Conservation (phyloP, 495 filamentous ascomycete genomes). For the Xylaria venustula region DNA sequence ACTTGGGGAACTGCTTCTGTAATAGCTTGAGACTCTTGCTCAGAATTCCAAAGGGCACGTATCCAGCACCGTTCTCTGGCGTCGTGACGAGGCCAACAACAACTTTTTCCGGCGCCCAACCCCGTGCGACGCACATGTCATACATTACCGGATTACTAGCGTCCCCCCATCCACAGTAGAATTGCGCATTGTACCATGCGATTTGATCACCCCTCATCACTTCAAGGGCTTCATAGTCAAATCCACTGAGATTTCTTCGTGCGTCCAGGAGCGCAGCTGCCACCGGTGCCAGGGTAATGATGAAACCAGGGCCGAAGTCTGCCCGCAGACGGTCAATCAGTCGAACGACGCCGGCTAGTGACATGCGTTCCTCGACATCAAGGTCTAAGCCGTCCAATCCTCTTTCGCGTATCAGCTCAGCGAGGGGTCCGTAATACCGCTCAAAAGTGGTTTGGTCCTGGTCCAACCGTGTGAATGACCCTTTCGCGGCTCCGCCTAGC, state of each 20-base stretch:
- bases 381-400: constrained; percentile 73
- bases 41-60: constrained; percentile 32
- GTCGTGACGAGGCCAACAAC: constrained; percentile 73
- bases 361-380: constrained; percentile 81
- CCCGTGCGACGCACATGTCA: constrained; percentile 59
- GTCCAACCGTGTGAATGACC: constrained; percentile 66
- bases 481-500: constrained; percentile 76
- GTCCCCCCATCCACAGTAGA: constrained; percentile 79
- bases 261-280: constrained; percentile 63
- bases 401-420: constrained; percentile 55
- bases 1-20: constrained; percentile 53
- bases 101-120: constrained; percentile 65
- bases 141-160: constrained; percentile 60
- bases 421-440: constrained; percentile 63
- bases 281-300: constrained; percentile 78
- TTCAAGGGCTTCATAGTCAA: constrained; percentile 68
- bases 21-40: constrained; percentile 45
- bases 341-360: constrained; percentile 63
- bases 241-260: constrained; percentile 64
- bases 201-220: constrained; percentile 45
- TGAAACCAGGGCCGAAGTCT: constrained; percentile 69
- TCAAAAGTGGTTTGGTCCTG: constrained; percentile 55
- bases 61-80: constrained; percentile 60
- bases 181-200: constrained; percentile 80
- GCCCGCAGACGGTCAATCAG: constrained; percentile 68